phyloP scores from a whole-genome alignment of 306 rosid genomes.

The Fragaria iinumae region DNA sequence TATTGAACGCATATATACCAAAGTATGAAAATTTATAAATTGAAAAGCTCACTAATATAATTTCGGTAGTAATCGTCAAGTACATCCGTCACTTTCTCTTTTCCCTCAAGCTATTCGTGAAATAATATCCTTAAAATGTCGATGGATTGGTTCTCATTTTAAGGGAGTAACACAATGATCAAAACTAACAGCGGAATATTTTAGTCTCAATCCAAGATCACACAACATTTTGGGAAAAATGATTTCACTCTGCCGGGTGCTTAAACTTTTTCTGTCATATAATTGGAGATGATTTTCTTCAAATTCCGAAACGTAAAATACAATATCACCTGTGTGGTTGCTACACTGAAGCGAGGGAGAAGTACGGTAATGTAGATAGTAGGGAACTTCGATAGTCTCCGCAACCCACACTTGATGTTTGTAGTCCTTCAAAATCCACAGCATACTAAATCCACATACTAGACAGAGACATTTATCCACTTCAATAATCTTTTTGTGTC shows the following conservation, averaged over 20 bases:
- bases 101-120: too few relatives aligned
- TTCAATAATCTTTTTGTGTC: background rate
- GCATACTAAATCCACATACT: too few relatives aligned
- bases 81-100: too few relatives aligned
- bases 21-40: too few relatives aligned
- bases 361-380: too few relatives aligned
- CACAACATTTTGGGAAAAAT: background rate
- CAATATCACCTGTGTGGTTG: background rate
- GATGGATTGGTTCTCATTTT: background rate
- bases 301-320: too few relatives aligned
- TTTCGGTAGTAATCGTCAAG: too few relatives aligned
- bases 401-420: background rate
- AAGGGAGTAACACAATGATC: background rate
- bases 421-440: background rate
- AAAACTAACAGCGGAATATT: background rate
- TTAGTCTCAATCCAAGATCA: too few relatives aligned
- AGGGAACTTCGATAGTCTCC: background rate
- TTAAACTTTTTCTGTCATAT: background rate
- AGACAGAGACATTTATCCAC: background rate
- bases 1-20: too few relatives aligned
- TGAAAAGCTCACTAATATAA: background rate
- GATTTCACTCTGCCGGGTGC: background rate
- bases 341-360: too few relatives aligned
- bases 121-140: background rate
- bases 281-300: too few relatives aligned